These are phyloP conservation scores for Xylaria cubensis DNA, from an alignment of 495 filamentous ascomycete genomes.

Conservation along the genomic window DNA sequence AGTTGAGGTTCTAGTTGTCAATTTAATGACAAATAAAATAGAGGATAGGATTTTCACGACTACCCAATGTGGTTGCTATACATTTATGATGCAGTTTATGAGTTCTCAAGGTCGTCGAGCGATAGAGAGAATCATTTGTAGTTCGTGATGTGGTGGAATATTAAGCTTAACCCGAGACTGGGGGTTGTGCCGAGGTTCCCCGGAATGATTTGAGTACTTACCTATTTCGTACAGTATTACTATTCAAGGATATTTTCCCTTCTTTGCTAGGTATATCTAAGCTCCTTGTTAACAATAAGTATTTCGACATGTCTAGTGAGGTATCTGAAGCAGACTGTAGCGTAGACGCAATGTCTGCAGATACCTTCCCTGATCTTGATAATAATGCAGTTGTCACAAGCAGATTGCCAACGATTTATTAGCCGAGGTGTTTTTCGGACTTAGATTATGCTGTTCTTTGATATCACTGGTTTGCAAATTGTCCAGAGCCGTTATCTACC, in stretches of 20 bases:
- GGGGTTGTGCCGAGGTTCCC: not conserved
- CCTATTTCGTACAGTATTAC: not conserved
- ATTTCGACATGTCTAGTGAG: not conserved
- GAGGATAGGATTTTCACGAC: not conserved
- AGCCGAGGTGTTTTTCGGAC: not conserved
- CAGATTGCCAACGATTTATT: not conserved
- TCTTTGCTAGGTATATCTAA: not conserved
- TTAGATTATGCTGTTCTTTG: not conserved
- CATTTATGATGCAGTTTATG: not conserved
- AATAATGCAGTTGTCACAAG: not conserved
- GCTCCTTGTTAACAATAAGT: not conserved
- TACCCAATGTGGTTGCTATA: not conserved
- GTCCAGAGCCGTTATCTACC: not conserved
- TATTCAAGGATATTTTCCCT: not conserved
- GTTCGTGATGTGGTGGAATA: not conserved
- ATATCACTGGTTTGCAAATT: not conserved
- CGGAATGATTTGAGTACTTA: not conserved
- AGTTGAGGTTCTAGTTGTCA: not conserved
- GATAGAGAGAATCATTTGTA: not conserved
- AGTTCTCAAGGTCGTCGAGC: not conserved
- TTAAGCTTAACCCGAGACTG: conserved; percentile 2
- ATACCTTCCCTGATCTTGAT: not conserved
- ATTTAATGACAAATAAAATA: not conserved
- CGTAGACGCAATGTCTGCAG: not conserved
- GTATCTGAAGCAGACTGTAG: not conserved